Conservation (phyloP, 2,329 filamentous ascomycete genomes). For the Talaromyces sp. region DNA sequence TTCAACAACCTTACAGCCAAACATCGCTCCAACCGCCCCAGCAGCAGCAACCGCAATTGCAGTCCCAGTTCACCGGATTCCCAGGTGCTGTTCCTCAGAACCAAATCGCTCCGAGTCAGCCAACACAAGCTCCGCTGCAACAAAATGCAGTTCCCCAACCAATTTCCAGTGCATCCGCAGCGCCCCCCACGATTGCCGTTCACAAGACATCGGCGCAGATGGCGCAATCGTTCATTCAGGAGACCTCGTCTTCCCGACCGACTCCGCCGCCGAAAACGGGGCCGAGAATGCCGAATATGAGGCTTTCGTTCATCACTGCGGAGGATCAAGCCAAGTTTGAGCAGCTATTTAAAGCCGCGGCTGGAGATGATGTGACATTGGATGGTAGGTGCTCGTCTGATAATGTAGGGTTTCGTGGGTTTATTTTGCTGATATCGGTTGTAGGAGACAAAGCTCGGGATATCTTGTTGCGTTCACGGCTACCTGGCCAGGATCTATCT, state of each 20-base stretch:
- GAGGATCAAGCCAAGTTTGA: constrained; percentile 96
- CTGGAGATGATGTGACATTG: constrained; percentile 78
- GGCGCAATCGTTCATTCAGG: constrained; percentile 58
- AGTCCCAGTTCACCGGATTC: constrained; percentile 60
- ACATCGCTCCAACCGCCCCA: constrained; percentile 37
- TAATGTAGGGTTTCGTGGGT: background rate
- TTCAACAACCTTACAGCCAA: constrained; percentile 34
- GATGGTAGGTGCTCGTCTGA: constrained; percentile 53
- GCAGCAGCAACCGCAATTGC: constrained; percentile 44
- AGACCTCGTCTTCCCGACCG: constrained; percentile 53
- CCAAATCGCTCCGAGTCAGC: constrained; percentile 25
- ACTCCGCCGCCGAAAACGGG: constrained; percentile 58
- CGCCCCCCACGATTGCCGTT: constrained; percentile 52
- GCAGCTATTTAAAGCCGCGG: constrained; percentile 93
- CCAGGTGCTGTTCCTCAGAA: constrained; percentile 39
- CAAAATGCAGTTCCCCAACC: constrained; percentile 28
- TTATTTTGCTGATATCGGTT: constrained; percentile 21
- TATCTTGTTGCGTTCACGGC: constrained; percentile 79
- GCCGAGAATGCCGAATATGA: constrained; percentile 86
- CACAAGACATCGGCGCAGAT: constrained; percentile 62
- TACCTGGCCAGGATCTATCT: constrained; percentile 81
- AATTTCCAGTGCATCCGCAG: constrained; percentile 42
- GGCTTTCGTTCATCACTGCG: constrained; percentile 92
- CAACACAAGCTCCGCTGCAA: constrained; percentile 15
- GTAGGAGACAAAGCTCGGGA: constrained; percentile 80